Percentiles rank a stretch among this genome's conserved stretches.
phyloP scores from a whole-genome alignment of 371 early-diverging fungal genomes.

The Mortierella sp. region DNA sequence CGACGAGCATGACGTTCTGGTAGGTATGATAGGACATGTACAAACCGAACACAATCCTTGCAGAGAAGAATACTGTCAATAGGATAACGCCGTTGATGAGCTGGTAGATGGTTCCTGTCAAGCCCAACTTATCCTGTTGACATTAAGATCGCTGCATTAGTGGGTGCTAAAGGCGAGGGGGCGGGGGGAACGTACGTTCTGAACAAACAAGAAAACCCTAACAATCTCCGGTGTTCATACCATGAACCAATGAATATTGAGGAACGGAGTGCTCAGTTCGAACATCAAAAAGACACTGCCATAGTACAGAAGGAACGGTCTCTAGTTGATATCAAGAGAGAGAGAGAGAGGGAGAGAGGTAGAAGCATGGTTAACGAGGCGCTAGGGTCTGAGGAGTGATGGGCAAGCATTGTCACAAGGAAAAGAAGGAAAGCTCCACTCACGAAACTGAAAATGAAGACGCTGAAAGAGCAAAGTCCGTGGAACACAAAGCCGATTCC shows the following conservation, averaged over 20 bases:
- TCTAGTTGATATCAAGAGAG: conserved; percentile 20
- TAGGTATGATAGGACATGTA: conserved; percentile 74
- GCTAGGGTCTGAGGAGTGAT: not conserved
- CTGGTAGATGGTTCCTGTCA: conserved; percentile 82
- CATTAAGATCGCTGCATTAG: no score
- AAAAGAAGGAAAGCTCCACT: conserved; percentile 47
- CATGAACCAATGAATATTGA: conserved; percentile 92
- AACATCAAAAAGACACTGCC: conserved; percentile 90
- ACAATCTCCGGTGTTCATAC: no score
- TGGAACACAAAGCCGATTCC: conserved; percentile 89
- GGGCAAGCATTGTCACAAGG: no score
- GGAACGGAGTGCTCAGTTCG: conserved; percentile 91
- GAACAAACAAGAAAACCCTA: no score
- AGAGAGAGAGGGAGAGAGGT: not conserved
- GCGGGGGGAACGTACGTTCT: not conserved
- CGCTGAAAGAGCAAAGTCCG: conserved; percentile 80
- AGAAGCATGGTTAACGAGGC: not conserved
- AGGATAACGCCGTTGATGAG: conserved; percentile 83
- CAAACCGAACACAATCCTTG: conserved; percentile 85
- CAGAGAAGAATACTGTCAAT: conserved; percentile 76
- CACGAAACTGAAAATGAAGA: conserved; percentile 79
- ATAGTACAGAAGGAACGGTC: conserved; percentile 88
- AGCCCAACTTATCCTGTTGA: conserved; percentile 77
- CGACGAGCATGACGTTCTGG: conserved; percentile 56
- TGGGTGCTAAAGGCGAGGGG: no score